Evolutionary conservation across 805 yeast species (phyloP).

Genomic region (Zygosaccharomyces lentus): DNA sequence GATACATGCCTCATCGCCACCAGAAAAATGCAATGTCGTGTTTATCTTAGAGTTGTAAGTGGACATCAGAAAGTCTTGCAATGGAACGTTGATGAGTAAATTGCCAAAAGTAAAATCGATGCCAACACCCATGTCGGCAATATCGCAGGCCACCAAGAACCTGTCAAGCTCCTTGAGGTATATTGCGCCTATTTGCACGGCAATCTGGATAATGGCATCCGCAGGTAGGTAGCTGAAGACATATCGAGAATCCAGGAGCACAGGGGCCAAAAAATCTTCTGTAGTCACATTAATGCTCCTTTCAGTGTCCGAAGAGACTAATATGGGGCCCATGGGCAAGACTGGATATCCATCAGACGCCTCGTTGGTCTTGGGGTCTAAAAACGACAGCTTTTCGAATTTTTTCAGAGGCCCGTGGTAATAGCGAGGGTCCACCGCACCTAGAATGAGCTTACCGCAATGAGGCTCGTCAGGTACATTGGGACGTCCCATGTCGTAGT

Average conservation of each 20-base stretch:
- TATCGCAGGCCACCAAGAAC: constrained; percentile 63
- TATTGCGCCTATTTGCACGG: constrained; percentile 65
- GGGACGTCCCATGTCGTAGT: constrained; percentile 1
- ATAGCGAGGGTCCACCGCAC: constrained; percentile 50
- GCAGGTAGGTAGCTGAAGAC: constrained; percentile 50
- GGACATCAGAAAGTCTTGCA: constrained; percentile 43
- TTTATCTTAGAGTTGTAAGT: constrained; percentile 35
- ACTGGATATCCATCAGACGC: constrained; percentile 40
- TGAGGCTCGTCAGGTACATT: constrained; percentile 6
- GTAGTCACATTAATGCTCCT: constrained; percentile 35
- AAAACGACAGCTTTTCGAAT: constrained; percentile 48
- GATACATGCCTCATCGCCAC: constrained; percentile 55
- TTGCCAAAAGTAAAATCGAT: constrained; percentile 52
- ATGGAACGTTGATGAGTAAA: constrained; percentile 46
- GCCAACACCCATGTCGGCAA: constrained; percentile 46
- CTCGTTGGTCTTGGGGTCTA: constrained; percentile 17
- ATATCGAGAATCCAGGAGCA: constrained; percentile 54
- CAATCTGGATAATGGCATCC: constrained; percentile 52
- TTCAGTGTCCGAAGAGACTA: constrained; percentile 43
- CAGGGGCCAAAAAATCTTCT: constrained; percentile 44
- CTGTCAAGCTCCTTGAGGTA: constrained; percentile 43
- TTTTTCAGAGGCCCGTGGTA: constrained; percentile 45
- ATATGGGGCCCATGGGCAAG: constrained; percentile 44
- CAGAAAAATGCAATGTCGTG: constrained; percentile 43
- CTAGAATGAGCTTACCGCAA: constrained; percentile 45